Evolutionary conservation across 495 filamentous ascomycete genomes (phyloP).

Genomic region (Glonium stellatum): DNA sequence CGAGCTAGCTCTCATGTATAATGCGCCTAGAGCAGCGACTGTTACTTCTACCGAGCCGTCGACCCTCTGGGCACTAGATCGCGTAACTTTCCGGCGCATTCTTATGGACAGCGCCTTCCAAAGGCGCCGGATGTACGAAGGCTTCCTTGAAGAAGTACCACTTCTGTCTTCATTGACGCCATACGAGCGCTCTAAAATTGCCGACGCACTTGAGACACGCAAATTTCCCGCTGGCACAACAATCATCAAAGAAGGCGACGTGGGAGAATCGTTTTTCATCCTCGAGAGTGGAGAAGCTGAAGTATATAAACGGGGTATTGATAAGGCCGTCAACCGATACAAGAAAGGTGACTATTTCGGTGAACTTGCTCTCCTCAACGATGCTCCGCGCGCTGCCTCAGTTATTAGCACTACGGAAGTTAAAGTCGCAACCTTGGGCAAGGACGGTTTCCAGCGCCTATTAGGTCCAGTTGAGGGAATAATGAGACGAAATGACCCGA

Average conservation of each 20-base stretch:
- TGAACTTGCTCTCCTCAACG: constrained; percentile 86
- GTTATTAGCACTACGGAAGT: constrained; percentile 74
- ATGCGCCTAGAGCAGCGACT: constrained; percentile 93
- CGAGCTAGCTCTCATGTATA: constrained; percentile 97
- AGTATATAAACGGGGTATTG: constrained; percentile 61
- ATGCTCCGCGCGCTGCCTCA: constrained; percentile 87
- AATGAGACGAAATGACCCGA: constrained; percentile 73
- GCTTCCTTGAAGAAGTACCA: constrained; percentile 93
- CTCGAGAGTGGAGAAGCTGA: constrained; percentile 85
- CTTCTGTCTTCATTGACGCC: constrained; percentile 76
- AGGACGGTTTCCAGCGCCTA: constrained; percentile 89
- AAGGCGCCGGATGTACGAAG: constrained; percentile 91
- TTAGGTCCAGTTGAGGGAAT: constrained; percentile 90
- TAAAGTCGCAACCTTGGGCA: constrained; percentile 90
- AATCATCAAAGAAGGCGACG: constrained; percentile 89
- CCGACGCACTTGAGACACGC: constrained; percentile 85
- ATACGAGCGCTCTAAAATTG: constrained; percentile 94
- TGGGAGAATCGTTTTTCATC: constrained; percentile 86
- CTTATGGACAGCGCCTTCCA: constrained; percentile 98
- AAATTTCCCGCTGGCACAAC: constrained; percentile 72
- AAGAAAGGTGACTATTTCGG: constrained; percentile 94
- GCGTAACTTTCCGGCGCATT: constrained; percentile 94
- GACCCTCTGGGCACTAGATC: constrained; percentile 89
- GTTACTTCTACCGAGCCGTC: constrained; percentile 77
- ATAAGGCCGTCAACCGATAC: constrained; percentile 67